phyloP scores from a whole-genome alignment of 2,329 filamentous ascomycete genomes.

The Botrytis sinoallii region DNA sequence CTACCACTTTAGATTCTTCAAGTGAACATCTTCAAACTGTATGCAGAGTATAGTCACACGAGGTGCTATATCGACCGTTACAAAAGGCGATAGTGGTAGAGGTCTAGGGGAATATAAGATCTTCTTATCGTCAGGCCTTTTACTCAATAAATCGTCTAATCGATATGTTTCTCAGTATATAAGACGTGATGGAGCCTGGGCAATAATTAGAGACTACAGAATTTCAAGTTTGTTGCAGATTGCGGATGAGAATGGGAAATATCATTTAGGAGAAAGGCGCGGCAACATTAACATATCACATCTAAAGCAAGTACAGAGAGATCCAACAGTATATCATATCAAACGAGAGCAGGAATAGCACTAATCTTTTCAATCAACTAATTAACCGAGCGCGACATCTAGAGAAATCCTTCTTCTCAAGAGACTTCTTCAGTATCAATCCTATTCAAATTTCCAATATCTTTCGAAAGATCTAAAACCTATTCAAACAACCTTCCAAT shows the following conservation, averaged over 20 bases:
- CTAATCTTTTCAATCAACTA: no score
- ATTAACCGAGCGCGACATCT: no score
- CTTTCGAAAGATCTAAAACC: not conserved
- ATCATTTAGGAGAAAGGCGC: rapidly evolving
- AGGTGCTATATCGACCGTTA: not conserved
- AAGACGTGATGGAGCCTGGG: not conserved
- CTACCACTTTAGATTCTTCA: not conserved
- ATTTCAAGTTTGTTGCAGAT: not conserved
- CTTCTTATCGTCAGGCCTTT: not conserved
- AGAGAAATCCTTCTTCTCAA: not conserved
- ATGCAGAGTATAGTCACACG: not conserved
- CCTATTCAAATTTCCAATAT: not conserved
- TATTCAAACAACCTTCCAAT: no score
- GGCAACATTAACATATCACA: rapidly evolving
- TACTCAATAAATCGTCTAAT: not conserved
- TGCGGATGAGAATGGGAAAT: not conserved
- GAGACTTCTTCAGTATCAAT: not conserved
- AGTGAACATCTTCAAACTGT: not conserved
- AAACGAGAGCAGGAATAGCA: not conserved
- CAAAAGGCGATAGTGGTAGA: no score
- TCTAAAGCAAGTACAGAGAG: not conserved
- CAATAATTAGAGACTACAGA: not conserved
- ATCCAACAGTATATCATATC: not conserved
- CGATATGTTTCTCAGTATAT: not conserved
- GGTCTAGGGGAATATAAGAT: not conserved